Conservation (phyloP, 2,329 filamentous ascomycete species). For the Emergomyces africanus region DNA sequence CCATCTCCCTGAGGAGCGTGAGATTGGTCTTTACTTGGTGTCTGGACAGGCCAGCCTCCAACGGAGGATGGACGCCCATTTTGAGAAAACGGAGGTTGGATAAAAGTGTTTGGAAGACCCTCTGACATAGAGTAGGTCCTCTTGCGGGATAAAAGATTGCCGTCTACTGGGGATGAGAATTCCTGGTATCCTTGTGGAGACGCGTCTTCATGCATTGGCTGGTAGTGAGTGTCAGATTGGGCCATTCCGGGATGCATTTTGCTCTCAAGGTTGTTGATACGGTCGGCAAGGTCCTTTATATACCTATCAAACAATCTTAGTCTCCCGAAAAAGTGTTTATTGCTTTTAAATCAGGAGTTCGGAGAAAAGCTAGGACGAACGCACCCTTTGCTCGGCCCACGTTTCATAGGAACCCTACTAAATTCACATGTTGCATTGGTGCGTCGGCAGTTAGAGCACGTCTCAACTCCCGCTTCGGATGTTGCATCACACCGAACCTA, state of each 20-base stretch:
- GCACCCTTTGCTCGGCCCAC: conserved; percentile 79
- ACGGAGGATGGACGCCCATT: conserved; percentile 11
- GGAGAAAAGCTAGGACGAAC: conserved; percentile 10
- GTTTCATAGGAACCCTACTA: conserved; percentile 75
- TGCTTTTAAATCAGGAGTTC: background rate
- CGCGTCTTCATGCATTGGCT: conserved; percentile 28
- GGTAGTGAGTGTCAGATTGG: conserved; percentile 29
- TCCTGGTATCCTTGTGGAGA: conserved; percentile 37
- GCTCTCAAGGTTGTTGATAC: conserved; percentile 69
- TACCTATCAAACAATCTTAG: conserved; percentile 42
- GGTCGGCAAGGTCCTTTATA: conserved; percentile 81
- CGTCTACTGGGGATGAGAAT: conserved; percentile 39
- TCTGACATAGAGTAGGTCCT: conserved; percentile 38
- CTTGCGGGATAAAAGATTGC: conserved; percentile 31
- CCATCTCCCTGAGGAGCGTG: conserved; percentile 7
- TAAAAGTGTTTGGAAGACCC: conserved; percentile 31
- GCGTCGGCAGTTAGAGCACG: conserved; percentile 70
- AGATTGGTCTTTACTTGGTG: conserved; percentile 15
- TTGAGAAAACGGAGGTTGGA: conserved; percentile 22
- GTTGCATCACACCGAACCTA: conserved; percentile 73
- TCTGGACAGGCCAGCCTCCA: conserved; percentile 18
- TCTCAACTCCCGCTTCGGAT: conserved; percentile 57
- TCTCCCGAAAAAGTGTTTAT: background rate
- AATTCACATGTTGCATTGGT: conserved; percentile 70
- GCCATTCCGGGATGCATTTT: conserved; percentile 42